Percentiles rank a stretch among this genome's conserved stretches.
Evolutionary conservation across 1,284 basidiomycete genomes (phyloP).

Genomic region (Naganishia sp.): DNA sequence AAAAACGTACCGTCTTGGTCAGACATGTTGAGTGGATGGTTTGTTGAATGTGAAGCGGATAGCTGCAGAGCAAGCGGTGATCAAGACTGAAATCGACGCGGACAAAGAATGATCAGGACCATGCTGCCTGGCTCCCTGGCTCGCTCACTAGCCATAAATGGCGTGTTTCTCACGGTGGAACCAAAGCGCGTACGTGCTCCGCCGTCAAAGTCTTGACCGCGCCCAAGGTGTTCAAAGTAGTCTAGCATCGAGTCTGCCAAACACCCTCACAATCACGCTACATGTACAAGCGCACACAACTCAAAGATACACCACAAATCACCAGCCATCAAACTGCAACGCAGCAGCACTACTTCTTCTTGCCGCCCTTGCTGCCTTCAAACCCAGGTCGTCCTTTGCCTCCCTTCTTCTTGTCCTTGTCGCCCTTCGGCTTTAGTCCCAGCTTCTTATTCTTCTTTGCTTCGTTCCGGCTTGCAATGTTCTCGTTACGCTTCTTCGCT

Average conservation of each 20-base stretch:
- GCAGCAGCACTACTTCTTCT: conserved; percentile 12
- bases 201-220: not conserved
- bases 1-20: conserved; percentile 32
- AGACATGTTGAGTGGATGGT: conserved; percentile 22
- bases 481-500: conserved; percentile 84
- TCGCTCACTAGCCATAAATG: not conserved
- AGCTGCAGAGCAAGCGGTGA: not conserved
- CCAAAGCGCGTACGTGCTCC: not conserved
- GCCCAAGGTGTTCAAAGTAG: not conserved
- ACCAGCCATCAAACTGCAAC: not conserved
- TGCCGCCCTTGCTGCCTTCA: conserved; percentile 14
- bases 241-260: not conserved
- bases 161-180: conserved; percentile 14
- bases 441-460: conserved; percentile 72
- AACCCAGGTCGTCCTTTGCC: conserved; percentile 18
- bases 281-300: conserved; percentile 18
- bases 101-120: not conserved
- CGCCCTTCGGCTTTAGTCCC: conserved; percentile 60
- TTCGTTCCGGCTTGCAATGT: conserved; percentile 79
- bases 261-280: not conserved
- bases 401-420: conserved; percentile 53
- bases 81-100: not conserved
- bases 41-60: not conserved
- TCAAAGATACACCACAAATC: not conserved
- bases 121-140: not conserved